Evolutionary conservation across 2,329 filamentous ascomycete genomes (phyloP).

Genomic region (Endothia cerciana): DNA sequence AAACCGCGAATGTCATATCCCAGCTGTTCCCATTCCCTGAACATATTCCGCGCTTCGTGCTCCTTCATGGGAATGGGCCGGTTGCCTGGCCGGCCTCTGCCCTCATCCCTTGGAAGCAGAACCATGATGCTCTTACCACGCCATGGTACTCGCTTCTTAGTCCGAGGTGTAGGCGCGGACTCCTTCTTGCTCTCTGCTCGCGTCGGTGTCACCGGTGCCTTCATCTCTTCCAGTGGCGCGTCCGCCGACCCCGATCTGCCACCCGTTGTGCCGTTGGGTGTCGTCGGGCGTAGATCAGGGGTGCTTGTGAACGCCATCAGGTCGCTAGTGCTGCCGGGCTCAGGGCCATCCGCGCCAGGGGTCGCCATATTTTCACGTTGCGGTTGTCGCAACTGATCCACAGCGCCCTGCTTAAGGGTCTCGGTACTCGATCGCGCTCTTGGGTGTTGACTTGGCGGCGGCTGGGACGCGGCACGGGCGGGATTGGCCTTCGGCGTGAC

Average conservation of each 20-base stretch:
- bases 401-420: constrained; percentile 51
- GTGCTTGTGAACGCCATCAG: constrained; percentile 16
- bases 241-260: constrained; percentile 10
- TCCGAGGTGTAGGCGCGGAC: constrained; percentile 53
- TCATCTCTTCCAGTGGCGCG: constrained; percentile 13
- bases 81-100: constrained; percentile 61
- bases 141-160: constrained; percentile 76
- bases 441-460: constrained; percentile 43
- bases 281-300: constrained; percentile 19
- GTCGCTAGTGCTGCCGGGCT: constrained; percentile 11
- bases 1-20: constrained; percentile 74
- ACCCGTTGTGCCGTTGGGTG: constrained; percentile 14
- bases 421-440: constrained; percentile 59
- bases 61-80: constrained; percentile 58
- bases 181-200: constrained; percentile 42
- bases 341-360: constrained; percentile 32
- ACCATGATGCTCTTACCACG: constrained; percentile 76
- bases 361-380: constrained; percentile 34
- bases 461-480: constrained; percentile 36
- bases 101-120: constrained; percentile 68
- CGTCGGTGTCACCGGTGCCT: constrained; percentile 34
- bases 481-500: constrained; percentile 51
- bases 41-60: constrained; percentile 62
- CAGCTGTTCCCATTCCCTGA: constrained; percentile 67
- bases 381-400: constrained; percentile 32